phyloP scores from a whole-genome alignment of 1,284 basidiomycete genomes.

The Sporisorium iseilematis-ciliati region DNA sequence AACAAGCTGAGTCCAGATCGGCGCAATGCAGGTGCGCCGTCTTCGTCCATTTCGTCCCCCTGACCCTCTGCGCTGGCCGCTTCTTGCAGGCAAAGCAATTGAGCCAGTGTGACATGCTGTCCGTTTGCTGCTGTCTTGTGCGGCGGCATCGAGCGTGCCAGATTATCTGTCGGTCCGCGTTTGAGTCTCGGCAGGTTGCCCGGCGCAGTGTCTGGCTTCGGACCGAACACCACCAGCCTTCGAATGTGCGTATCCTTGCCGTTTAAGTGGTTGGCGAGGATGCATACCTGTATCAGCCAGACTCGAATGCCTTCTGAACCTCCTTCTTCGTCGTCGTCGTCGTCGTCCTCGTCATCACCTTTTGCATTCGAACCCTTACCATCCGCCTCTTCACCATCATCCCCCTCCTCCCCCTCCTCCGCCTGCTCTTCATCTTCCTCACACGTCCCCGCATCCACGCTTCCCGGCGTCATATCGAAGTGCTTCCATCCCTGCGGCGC shows the following conservation, averaged over 20 bases:
- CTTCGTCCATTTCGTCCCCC: constrained; percentile 10
- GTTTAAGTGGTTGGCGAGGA: constrained; percentile 94
- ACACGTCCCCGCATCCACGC: constrained; percentile 51
- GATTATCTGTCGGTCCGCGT: neutral
- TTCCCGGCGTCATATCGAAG: constrained; percentile 79
- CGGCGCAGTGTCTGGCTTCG: constrained; percentile 65
- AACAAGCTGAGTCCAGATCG: constrained; percentile 34
- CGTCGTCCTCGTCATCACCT: constrained; percentile 74
- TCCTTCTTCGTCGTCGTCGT: constrained; percentile 73
- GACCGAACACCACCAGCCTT: constrained; percentile 86
- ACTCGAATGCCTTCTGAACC: constrained; percentile 67
- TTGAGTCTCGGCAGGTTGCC: neutral
- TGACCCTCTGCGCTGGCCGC: neutral
- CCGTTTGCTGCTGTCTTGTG: constrained; percentile 7
- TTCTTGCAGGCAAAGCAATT: constrained; percentile 25
- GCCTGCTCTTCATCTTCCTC: constrained; percentile 78
- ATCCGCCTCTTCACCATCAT: constrained; percentile 19
- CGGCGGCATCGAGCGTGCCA: neutral
- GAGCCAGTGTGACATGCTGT: constrained; percentile 32
- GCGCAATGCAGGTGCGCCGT: constrained; percentile 9
- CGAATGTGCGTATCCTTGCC: constrained; percentile 99
- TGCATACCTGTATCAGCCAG: constrained; percentile 89
- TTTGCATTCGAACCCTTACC: neutral
- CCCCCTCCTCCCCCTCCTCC: constrained; percentile 35
- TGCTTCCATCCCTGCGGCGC: constrained; percentile 92